These are phyloP conservation scores for Sarcodon aspratus DNA, from an alignment of 768 basidiomycete genomes.

Conservation along the genomic window DNA sequence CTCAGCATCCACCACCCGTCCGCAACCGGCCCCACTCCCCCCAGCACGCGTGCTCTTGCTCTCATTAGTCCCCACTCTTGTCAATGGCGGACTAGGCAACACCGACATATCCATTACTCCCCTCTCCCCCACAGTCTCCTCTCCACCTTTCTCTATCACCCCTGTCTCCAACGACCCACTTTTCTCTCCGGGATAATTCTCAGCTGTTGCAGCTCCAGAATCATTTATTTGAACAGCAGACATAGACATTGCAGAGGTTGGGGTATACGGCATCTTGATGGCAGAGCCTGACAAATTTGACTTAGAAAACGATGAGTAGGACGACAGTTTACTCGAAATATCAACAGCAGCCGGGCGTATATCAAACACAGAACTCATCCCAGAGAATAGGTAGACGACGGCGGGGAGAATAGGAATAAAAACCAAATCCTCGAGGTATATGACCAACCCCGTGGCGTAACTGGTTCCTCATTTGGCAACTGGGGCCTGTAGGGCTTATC, in stretches of 20 bases:
- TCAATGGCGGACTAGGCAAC: constrained; percentile 21
- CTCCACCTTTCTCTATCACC: constrained; percentile 4
- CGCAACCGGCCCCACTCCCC: not conserved
- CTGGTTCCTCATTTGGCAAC: too few species aligned
- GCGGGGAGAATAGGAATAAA: not conserved
- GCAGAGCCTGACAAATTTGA: not conserved
- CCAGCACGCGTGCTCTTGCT: not conserved
- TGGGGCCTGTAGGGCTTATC: too few species aligned
- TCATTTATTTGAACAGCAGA: too few species aligned
- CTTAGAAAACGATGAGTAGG: not conserved
- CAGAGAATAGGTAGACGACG: not conserved
- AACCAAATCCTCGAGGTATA: not conserved
- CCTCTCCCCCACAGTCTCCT: constrained; percentile 3
- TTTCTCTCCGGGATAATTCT: not conserved
- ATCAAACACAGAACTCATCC: not conserved
- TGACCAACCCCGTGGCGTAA: too few species aligned
- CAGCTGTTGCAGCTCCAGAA: not conserved
- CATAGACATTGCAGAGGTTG: too few species aligned
- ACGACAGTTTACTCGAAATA: not conserved
- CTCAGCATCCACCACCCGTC: not conserved
- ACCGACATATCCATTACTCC: constrained; percentile 10
- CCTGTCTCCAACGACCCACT: not conserved
- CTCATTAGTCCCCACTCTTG: constrained; percentile 12
- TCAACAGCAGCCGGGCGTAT: not conserved
- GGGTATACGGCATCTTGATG: not conserved